Evolutionary conservation across 768 basidiomycete species (phyloP).

Genomic region (Boletus rex-veris): DNA sequence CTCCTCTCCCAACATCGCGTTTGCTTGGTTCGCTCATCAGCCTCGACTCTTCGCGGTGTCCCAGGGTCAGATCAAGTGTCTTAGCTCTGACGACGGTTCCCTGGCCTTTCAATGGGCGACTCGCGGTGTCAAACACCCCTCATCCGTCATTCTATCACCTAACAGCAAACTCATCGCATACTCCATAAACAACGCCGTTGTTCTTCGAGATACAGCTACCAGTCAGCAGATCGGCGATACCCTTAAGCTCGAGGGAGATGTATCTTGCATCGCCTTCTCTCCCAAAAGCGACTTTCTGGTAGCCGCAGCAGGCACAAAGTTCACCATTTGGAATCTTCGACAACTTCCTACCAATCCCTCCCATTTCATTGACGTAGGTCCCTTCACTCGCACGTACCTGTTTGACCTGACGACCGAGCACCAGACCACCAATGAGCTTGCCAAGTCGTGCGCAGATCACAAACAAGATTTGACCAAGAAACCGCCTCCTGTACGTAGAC

Average conservation of each 20-base stretch:
- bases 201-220: constrained; percentile 9
- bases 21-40: constrained; percentile 10
- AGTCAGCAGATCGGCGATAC: constrained; percentile 9
- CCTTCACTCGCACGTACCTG: not conserved
- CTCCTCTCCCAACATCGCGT: not conserved
- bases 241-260: constrained; percentile 5
- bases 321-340: constrained; percentile 15
- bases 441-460: constrained; percentile 5
- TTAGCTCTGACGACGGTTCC: constrained; percentile 12
- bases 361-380: constrained; percentile 1
- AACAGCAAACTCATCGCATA: constrained; percentile 15
- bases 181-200: constrained; percentile 5
- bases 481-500: not conserved
- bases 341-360: not conserved
- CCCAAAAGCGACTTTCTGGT: constrained; percentile 4
- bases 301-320: constrained; percentile 4
- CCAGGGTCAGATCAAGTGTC: constrained; percentile 18
- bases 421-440: not conserved
- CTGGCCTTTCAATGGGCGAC: constrained; percentile 12
- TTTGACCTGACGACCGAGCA: not conserved
- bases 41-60: constrained; percentile 14
- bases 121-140: constrained; percentile 5
- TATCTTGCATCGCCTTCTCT: constrained; percentile 15
- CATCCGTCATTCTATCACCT: constrained; percentile 13
- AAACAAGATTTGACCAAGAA: constrained; percentile 1